Evolutionary conservation across 257 asterid genomes (phyloP).

Genomic region (Ilex asprella): DNA sequence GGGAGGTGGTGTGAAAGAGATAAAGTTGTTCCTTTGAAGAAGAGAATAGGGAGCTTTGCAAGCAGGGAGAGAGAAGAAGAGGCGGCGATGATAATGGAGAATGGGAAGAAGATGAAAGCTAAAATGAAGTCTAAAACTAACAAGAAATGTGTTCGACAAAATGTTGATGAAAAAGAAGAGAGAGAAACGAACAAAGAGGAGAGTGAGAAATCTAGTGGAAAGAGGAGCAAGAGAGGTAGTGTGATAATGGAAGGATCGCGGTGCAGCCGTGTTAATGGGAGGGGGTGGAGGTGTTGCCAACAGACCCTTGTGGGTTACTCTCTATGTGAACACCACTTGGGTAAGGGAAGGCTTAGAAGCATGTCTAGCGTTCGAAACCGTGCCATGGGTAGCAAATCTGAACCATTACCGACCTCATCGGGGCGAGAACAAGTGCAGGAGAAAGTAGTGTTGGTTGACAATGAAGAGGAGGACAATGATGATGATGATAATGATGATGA

Average conservation of each 20-base stretch:
- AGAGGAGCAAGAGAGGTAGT: constrained; percentile 44
- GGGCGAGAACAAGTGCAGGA: neutral
- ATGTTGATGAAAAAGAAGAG: constrained; percentile 7
- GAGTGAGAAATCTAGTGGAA: neutral
- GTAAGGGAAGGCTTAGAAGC: constrained; percentile 60
- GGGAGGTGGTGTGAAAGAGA: constrained; percentile 29
- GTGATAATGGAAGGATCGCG: constrained; percentile 64
- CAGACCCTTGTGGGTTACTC: constrained; percentile 70
- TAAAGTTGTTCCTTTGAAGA: constrained; percentile 46
- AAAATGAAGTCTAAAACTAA: constrained; percentile 56
- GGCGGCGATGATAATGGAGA: neutral
- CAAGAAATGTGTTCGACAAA: constrained; percentile 33
- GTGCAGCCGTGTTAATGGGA: constrained; percentile 77
- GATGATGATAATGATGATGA: constrained; percentile 2
- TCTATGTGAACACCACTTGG: constrained; percentile 70
- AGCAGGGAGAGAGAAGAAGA: constrained; percentile 13
- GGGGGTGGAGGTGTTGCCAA: constrained; percentile 83
- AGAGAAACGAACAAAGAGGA: neutral
- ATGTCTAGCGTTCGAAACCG: constrained; percentile 21
- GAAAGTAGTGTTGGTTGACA: neutral
- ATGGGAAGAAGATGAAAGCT: constrained; percentile 3
- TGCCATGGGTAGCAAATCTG: neutral
- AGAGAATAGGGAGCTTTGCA: constrained; percentile 36
- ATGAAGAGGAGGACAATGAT: neutral
- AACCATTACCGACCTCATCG: neutral